phyloP scores from a whole-genome alignment of 2,329 filamentous ascomycete genomes.

The Paraphaeosphaeria sporulosa region DNA sequence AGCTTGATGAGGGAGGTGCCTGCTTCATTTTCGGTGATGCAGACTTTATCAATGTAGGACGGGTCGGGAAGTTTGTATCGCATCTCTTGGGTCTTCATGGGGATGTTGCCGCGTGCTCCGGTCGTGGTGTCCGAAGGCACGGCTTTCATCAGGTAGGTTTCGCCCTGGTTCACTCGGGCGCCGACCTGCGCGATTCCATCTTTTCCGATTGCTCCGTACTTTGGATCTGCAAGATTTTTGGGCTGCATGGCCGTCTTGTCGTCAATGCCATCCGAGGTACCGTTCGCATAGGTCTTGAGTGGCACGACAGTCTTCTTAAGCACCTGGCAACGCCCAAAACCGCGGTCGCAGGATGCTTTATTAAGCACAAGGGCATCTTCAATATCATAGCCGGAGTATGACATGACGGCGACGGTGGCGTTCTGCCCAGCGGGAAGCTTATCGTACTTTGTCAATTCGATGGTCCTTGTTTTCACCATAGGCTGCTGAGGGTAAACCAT shows the following conservation, averaged over 20 bases:
- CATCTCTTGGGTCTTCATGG: slow-evolving; percentile 66
- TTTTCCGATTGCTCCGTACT: slow-evolving; percentile 75
- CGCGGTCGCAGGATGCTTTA: slow-evolving; percentile 92
- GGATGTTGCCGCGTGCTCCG: slow-evolving; percentile 70
- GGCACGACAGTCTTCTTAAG: slow-evolving; percentile 91
- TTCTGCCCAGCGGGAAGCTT: slow-evolving; percentile 97
- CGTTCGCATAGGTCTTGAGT: slow-evolving; percentile 88
- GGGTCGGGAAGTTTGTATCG: slow-evolving; percentile 86
- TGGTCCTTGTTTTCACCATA: slow-evolving; percentile 96
- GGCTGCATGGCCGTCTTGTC: slow-evolving; percentile 33
- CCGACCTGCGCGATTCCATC: slow-evolving; percentile 92
- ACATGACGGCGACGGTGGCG: slow-evolving; percentile 98
- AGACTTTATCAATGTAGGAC: slow-evolving; percentile 93
- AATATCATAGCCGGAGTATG: slow-evolving; percentile 98
- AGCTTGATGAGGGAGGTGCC: slow-evolving; percentile 91
- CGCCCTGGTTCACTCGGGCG: slow-evolving; percentile 76
- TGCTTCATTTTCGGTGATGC: slow-evolving; percentile 86
- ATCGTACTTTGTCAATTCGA: slow-evolving; percentile 95
- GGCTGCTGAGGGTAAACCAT: slow-evolving; percentile 98
- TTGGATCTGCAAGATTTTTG: slow-evolving; percentile 57
- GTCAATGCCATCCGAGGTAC: slow-evolving; percentile 66
- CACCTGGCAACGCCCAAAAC: slow-evolving; percentile 97
- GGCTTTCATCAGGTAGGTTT: slow-evolving; percentile 91
- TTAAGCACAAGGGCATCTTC: slow-evolving; percentile 97
- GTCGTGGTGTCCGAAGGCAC: slow-evolving; percentile 80